Evolutionary conservation across 2,329 filamentous ascomycete species (phyloP).

Genomic region (Colletotrichum sp.): DNA sequence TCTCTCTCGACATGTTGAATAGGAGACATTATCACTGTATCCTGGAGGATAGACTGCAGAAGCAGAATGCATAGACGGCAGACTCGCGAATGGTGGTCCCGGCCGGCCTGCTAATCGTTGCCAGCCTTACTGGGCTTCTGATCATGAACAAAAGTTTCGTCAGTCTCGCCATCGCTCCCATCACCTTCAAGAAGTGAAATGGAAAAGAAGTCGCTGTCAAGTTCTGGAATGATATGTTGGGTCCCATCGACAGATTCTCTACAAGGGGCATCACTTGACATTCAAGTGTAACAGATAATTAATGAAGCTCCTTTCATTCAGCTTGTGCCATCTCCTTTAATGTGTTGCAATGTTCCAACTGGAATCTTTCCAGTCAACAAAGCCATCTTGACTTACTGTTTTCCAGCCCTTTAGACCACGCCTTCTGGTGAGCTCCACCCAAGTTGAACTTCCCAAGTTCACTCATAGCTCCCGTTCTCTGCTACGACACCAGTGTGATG

Average conservation of each 20-base stretch:
- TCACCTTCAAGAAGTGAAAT: accelerated
- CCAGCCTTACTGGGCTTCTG: not conserved
- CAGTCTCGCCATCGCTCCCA: not conserved
- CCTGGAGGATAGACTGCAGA: no score
- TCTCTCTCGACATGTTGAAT: no score
- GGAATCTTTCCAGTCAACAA: not conserved
- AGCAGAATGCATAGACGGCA: no score
- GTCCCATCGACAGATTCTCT: accelerated
- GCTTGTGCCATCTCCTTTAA: not conserved
- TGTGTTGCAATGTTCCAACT: not conserved
- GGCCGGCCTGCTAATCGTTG: no score
- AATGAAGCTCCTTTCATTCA: not conserved
- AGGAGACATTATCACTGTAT: no score
- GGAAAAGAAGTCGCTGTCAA: not conserved
- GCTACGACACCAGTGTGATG: not conserved
- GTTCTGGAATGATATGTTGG: not conserved
- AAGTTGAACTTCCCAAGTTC: not conserved
- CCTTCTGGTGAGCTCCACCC: not conserved
- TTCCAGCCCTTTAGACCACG: not conserved
- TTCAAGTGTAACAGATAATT: accelerated
- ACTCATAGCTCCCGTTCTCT: not conserved
- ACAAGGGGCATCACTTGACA: accelerated
- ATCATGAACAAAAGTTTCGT: not conserved
- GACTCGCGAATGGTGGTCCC: not conserved
- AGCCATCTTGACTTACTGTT: not conserved